These are phyloP conservation scores for Fraxinus quadrangulata DNA, from an alignment of 257 asterid genomes.

Conservation along the genomic window DNA sequence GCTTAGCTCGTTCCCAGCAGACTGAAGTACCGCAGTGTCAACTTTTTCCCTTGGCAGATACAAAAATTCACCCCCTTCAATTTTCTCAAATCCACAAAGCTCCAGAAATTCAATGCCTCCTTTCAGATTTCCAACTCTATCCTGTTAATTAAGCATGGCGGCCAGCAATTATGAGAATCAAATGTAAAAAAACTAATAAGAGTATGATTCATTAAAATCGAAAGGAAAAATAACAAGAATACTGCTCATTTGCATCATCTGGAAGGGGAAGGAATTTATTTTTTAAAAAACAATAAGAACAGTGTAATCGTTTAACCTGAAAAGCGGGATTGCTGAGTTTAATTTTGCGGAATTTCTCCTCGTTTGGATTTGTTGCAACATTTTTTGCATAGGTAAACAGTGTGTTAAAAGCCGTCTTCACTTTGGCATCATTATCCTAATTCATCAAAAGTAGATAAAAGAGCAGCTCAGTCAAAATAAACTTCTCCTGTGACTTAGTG, in stretches of 20 bases:
- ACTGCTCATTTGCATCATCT: background rate
- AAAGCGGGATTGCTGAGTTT: constrained; percentile 79
- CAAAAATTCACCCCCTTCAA: constrained; percentile 85
- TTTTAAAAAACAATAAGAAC: background rate
- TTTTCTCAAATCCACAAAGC: constrained; percentile 90
- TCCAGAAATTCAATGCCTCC: constrained; percentile 90
- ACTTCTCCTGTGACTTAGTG: background rate
- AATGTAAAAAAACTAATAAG: background rate
- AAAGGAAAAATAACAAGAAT: background rate
- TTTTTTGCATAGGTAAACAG: constrained; percentile 83
- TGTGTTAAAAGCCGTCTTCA: constrained; percentile 91
- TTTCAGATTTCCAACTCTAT: constrained; percentile 86
- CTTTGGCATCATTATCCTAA: constrained; percentile 87
- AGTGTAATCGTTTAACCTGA: constrained; percentile 53
- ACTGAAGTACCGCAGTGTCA: constrained; percentile 73
- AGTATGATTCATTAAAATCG: background rate
- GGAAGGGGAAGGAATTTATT: background rate
- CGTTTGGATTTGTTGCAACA: constrained; percentile 83
- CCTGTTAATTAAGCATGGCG: constrained; percentile 50
- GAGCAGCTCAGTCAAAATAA: constrained; percentile 5
- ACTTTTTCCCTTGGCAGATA: constrained; percentile 78
- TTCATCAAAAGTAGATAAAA: constrained; percentile 28
- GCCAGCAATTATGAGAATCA: constrained; percentile 10
- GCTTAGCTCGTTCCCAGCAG: constrained; percentile 91
- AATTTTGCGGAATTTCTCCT: constrained; percentile 93